A percentile compares a stretch with the other conserved stretches of the same genome.
Evolutionary conservation across 2,329 filamentous ascomycete genomes (phyloP).

Genomic region (Talaromyces sp.): DNA sequence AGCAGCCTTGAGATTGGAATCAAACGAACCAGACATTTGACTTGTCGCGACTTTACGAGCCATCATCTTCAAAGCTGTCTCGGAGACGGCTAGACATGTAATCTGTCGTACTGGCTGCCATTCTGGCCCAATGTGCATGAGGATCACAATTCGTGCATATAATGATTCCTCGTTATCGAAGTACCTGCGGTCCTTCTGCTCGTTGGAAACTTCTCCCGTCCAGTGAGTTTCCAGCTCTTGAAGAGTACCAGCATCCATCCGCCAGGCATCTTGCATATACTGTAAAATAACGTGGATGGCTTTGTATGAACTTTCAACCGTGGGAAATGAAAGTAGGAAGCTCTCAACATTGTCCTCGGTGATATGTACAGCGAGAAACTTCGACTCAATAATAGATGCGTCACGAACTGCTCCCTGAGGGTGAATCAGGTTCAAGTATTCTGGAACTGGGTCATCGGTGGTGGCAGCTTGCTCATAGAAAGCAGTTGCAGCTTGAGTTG

Average conservation of each 20-base stretch:
- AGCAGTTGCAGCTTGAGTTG: not conserved
- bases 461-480: not conserved
- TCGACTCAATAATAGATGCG: slow-evolving; percentile 10
- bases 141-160: slow-evolving; percentile 8
- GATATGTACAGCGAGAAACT: slow-evolving; percentile 10
- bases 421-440: not conserved
- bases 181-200: not conserved
- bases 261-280: not conserved
- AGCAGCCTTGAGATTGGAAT: not conserved
- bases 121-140: slow-evolving; percentile 8
- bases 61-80: slow-evolving; percentile 7
- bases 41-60: not conserved
- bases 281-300: not conserved
- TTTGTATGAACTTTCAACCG: not conserved
- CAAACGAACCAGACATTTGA: not conserved
- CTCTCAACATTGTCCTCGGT: slow-evolving; percentile 9
- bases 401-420: slow-evolving; percentile 12
- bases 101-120: slow-evolving; percentile 13
- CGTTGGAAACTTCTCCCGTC: not conserved
- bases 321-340: slow-evolving; percentile 10
- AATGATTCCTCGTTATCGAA: slow-evolving; percentile 5
- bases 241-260: not conserved
- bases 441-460: not conserved
- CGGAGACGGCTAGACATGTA: slow-evolving; percentile 10
- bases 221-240: not conserved